Evolutionary conservation across 441 rosid genomes (phyloP).

Genomic region (Mallotus repandus): DNA sequence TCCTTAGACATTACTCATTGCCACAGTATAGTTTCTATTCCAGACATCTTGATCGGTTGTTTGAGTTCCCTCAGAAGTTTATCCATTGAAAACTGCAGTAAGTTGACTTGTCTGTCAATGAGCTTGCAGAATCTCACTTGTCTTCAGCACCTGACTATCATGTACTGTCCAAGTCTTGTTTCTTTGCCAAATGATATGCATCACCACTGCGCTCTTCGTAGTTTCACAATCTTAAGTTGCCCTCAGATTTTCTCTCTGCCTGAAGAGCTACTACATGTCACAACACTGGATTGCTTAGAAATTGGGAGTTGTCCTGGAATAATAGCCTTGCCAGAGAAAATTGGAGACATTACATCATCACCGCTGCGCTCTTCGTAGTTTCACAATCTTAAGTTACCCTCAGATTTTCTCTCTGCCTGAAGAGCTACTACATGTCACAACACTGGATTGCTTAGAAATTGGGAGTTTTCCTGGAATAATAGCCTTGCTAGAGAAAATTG

Average conservation of each 20-base stretch:
- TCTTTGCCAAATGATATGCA: not conserved
- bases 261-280: not conserved
- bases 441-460: slow-evolving; percentile 1
- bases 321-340: not conserved
- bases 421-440: not conserved
- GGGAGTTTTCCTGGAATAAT: not conserved
- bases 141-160: not conserved
- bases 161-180: not conserved
- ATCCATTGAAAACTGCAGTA: not conserved
- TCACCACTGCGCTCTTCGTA: not conserved
- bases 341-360: not conserved
- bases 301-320: not conserved
- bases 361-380: not conserved
- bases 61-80: not conserved
- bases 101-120: not conserved
- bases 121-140: not conserved
- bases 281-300: slow-evolving; percentile 5
- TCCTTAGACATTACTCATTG: slow-evolving; percentile 31
- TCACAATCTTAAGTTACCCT: not conserved
- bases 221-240: not conserved
- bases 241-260: not conserved
- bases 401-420: not conserved
- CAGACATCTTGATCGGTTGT: slow-evolving; percentile 20
- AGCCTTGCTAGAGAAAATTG: not conserved
- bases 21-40: slow-evolving; percentile 10